phyloP scores from a whole-genome alignment of 2,329 filamentous ascomycete genomes.

The Cryphonectria japonica region DNA sequence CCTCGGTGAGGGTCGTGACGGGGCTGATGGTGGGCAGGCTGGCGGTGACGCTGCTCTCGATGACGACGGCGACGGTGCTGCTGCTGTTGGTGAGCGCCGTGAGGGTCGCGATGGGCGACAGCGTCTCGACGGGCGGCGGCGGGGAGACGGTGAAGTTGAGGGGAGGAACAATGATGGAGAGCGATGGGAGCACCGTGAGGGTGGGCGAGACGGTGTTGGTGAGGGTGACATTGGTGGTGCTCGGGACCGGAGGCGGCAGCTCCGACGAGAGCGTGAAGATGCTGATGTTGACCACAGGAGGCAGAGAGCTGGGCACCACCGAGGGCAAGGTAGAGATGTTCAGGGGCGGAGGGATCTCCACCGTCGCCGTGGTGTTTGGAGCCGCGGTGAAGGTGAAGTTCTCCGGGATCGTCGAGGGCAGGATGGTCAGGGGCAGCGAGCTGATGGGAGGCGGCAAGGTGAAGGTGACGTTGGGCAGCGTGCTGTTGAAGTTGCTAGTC shows the following conservation, averaged over 20 bases:
- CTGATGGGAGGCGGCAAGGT: neutral
- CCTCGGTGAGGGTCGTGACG: neutral
- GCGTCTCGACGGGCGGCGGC: neutral
- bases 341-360: neutral
- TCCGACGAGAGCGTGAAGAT: neutral
- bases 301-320: neutral
- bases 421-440: neutral
- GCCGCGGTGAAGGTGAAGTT: neutral
- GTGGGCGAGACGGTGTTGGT: neutral
- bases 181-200: neutral
- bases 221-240: neutral
- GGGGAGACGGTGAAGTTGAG: neutral
- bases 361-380: neutral
- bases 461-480: conserved; percentile 8
- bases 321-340: neutral
- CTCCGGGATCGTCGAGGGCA: neutral
- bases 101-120: neutral
- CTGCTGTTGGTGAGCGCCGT: neutral
- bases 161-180: neutral
- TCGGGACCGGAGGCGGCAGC: neutral
- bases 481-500: conserved; percentile 1
- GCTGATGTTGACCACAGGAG: neutral
- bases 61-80: neutral
- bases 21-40: neutral
- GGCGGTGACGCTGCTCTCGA: neutral